Evolutionary conservation across 768 basidiomycete genomes (phyloP), one percentile per base, ranked within the genome.

Genomic region (Serendipita sp.): DNA sequence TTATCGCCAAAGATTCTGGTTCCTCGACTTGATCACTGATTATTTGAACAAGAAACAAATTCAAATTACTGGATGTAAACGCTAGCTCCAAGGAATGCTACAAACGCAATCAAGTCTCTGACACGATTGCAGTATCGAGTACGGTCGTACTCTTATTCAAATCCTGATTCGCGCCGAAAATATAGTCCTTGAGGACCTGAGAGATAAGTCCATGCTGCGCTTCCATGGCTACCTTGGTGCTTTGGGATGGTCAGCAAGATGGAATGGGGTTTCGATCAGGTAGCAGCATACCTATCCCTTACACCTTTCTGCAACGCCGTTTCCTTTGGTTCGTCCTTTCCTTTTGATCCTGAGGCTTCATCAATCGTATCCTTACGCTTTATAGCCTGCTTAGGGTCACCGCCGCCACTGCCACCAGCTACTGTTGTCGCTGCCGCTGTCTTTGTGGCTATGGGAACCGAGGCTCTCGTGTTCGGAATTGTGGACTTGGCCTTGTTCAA

Each of bases 141-240:
- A 60, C 55, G n/a, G 18, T 60, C n/a, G 31, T 11, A n/a, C 55
- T 60, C 55, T 60, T 4, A 3, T 27, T 36, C 27, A 60, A 27
- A 18, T 60, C 55, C 34, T 60, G 55, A 10, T 37, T 60, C 27
- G 27, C 36, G 10, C 55, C 55, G 31, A 97, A 96, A 44, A 97
- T 81, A 48, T 91, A 81, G 67, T 95, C 92, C 72, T 98, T 97
- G 71, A 98, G 79, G 3, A 95, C 84, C 71, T 97, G 94, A 1
- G 92, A 79, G 66, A 96, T 92, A 63, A 98, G 82, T 1, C 92
- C 94, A 68, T 97, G 93, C 68, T 95, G 91, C 1, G 89, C 89
- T 71, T 97, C 93, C 3, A 86, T 80, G 0, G 92, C 85, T 63
- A 97, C 91, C 69, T 88, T 92, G 44, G 83, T 85, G 72, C 94